phyloP scores from a whole-genome alignment of 2,329 filamentous ascomycete species.

The Neonectria sp. region DNA sequence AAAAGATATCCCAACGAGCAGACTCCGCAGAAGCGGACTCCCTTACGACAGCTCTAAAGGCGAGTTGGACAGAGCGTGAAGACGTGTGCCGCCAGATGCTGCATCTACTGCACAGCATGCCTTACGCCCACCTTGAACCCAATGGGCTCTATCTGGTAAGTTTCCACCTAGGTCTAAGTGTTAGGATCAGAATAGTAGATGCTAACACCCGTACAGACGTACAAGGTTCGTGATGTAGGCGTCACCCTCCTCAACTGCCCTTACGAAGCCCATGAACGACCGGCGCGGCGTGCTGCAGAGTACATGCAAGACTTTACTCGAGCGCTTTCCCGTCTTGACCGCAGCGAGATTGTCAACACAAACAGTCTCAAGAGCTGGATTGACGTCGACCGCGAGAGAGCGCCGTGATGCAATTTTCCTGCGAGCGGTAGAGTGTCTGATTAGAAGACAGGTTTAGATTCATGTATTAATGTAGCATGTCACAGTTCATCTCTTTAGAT shows the following conservation, averaged over 20 bases:
- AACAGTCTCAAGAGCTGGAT: conserved; percentile 51
- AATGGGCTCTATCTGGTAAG: conserved; percentile 53
- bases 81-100: conserved; percentile 55
- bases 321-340: conserved; percentile 48
- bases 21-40: not conserved
- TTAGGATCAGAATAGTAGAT: not conserved
- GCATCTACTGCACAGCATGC: conserved; percentile 53
- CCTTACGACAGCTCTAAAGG: conserved; percentile 22
- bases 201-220: conserved; percentile 36
- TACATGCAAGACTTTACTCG: conserved; percentile 50
- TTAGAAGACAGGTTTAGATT: not conserved
- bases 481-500: not conserved
- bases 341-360: conserved; percentile 52
- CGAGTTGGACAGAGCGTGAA: conserved; percentile 53
- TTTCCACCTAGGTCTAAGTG: not conserved
- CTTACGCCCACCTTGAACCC: conserved; percentile 50
- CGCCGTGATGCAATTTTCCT: not conserved
- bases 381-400: conserved; percentile 31
- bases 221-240: conserved; percentile 55
- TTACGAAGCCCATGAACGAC: conserved; percentile 46
- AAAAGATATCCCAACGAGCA: conserved; percentile 27
- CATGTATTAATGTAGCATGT: not conserved
- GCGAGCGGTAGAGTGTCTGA: not conserved
- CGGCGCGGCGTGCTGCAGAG: conserved; percentile 44
- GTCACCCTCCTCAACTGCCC: conserved; percentile 53